Base-by-base conservation (phyloP, 805 yeast genomes). In the Saccharomyces mikatae region DNA sequence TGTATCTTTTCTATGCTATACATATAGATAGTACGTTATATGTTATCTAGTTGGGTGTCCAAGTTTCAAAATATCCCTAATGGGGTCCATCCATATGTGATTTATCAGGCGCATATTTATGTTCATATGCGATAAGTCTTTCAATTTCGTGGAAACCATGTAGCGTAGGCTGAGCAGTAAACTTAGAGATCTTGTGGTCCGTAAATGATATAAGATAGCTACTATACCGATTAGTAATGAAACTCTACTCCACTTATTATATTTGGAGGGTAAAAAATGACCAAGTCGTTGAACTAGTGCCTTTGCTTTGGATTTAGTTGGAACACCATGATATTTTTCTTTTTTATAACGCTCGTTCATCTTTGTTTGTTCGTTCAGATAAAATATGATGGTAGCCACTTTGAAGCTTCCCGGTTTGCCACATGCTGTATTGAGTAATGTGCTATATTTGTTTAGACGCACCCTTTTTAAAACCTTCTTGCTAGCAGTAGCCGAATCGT, bases 401-500 rank as follows among this genome's bases (percentile, higher is more conserved):
- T 36, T 11, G 44, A 36, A 36, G 17, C 44, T n/a, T 8, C 24
- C 11, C 8, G 44, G 44, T 11, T 36, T 36, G 17, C 62, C 61
- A n/a, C 58, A 47, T 3, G 66, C 66, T 6, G 70, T 62, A 1
- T 64, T 67, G 29, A 62, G 50, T 32, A 74, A 49, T 1, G 69
- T 68, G 56, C 73, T 68, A 32, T 54, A 65, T 22, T 59, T 58
- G 50, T 66, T 64, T 9, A 36, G 17, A 71, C 57, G 6, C 41
- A 13, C 28, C 50, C 53, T 44, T 53, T 51, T 51, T 49, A 13
- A 51, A 6, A 58, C 49, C 46, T 27, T 47, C 24, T 50, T 14
- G 44, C 44, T 36, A 9, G 44, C 44, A 6, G 10, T 36, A 5
- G 44, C 13, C 4, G 44, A 17, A 36, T 36, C 22, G 22, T 36